Evolutionary conservation across 1,139 yeast genomes (phyloP).

Genomic region (Hanseniaspora gamundiae): DNA sequence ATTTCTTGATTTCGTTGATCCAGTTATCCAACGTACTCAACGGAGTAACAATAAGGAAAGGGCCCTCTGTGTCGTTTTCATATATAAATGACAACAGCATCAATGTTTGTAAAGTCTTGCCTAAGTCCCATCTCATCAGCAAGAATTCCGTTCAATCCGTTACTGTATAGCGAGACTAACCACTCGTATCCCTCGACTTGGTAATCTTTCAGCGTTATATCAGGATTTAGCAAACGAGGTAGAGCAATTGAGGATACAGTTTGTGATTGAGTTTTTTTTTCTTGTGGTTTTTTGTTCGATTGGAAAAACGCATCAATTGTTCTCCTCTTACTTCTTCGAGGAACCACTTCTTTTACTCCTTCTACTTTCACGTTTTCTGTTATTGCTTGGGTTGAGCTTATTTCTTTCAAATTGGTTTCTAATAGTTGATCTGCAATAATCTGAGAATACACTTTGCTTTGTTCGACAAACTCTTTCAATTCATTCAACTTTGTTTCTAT

Average conservation of each 20-base stretch:
- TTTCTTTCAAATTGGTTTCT: no score
- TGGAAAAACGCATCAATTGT: slow-evolving; percentile 19
- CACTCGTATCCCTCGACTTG: slow-evolving; percentile 88
- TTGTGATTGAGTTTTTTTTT: slow-evolving; percentile 4
- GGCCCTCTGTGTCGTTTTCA: slow-evolving; percentile 73
- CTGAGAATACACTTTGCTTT: slow-evolving; percentile 72
- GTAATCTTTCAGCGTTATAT: slow-evolving; percentile 64
- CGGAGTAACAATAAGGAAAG: slow-evolving; percentile 80
- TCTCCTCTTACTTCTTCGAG: slow-evolving; percentile 16
- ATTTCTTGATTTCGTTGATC: slow-evolving; percentile 55
- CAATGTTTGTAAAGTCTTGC: slow-evolving; percentile 75
- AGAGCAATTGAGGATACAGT: slow-evolving; percentile 28
- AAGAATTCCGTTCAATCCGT: slow-evolving; percentile 86
- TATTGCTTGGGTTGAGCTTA: no score
- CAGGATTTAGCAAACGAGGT: slow-evolving; percentile 47
- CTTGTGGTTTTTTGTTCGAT: slow-evolving; percentile 10
- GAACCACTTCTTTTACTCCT: slow-evolving; percentile 11
- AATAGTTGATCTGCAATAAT: slow-evolving; percentile 69
- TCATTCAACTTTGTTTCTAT: slow-evolving; percentile 40
- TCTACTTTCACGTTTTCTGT: no score
- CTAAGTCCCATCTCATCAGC: slow-evolving; percentile 99
- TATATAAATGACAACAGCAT: slow-evolving; percentile 63
- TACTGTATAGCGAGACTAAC: slow-evolving; percentile 78
- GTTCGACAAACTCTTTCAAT: slow-evolving; percentile 60
- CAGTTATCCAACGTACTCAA: slow-evolving; percentile 79